These are phyloP conservation scores for Linum lewisii DNA, from an alignment of 345 rosid genomes.

Conservation along the genomic window DNA sequence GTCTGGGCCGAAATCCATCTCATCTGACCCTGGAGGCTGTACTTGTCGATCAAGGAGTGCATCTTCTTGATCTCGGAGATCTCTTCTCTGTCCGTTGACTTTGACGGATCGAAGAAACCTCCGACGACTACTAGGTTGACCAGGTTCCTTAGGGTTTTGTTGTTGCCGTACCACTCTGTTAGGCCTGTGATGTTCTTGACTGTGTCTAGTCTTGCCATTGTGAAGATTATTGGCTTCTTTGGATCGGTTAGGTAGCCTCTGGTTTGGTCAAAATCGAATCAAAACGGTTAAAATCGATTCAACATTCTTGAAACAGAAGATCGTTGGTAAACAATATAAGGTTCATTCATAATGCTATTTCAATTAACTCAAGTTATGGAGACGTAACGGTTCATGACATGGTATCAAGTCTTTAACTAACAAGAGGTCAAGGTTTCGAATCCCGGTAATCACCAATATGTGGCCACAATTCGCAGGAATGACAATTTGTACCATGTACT, in stretches of 20 bases:
- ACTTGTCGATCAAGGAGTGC: conserved; percentile 65
- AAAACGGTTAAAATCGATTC: background rate
- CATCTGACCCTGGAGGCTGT: conserved; percentile 65
- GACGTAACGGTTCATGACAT: no score
- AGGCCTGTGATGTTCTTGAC: conserved; percentile 87
- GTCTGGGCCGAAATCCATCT: conserved; percentile 98
- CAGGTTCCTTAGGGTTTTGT: conserved; percentile 54
- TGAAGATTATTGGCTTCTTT: conserved; percentile 80
- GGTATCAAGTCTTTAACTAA: no score
- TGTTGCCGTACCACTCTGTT: conserved; percentile 90
- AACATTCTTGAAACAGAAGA: no score
- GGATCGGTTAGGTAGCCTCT: conserved; percentile 75
- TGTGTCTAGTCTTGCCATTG: conserved; percentile 94
- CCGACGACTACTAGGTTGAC: conserved; percentile 88
- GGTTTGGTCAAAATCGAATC: conserved; percentile 13
- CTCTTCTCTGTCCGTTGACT: conserved; percentile 84
- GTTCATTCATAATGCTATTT: no score
- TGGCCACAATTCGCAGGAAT: no score
- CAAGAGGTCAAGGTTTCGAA: no score
- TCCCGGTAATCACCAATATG: no score
- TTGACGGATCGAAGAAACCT: conserved; percentile 71
- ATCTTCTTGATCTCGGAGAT: conserved; percentile 74
- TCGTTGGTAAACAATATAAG: no score
- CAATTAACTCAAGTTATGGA: no score
- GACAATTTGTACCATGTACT: no score